Evolutionary conservation across 805 yeast species (phyloP).

Genomic region (Candida golubevii): DNA sequence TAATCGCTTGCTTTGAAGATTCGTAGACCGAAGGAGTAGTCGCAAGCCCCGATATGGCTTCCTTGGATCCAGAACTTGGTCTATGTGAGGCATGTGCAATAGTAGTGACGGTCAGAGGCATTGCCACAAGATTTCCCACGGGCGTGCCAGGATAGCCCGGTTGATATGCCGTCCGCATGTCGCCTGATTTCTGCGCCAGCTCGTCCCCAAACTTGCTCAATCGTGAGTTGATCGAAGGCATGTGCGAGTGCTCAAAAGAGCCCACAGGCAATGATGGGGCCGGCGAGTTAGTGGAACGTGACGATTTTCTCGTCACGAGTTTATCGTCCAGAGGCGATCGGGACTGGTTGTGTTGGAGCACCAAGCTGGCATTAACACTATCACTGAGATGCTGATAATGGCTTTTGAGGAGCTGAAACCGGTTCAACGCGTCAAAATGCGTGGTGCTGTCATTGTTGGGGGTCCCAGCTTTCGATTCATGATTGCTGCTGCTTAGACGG

Average conservation of each 20-base stretch:
- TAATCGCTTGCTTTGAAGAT: slow-evolving; percentile 20
- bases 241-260: slow-evolving; percentile 24
- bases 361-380: slow-evolving; percentile 48
- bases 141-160: background rate
- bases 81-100: slow-evolving; percentile 20
- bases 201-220: slow-evolving; percentile 19
- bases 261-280: slow-evolving; percentile 18
- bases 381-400: slow-evolving; percentile 55
- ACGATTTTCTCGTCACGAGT: slow-evolving; percentile 25
- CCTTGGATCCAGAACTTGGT: background rate
- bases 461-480: slow-evolving; percentile 12
- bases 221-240: slow-evolving; percentile 33
- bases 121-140: slow-evolving; percentile 14
- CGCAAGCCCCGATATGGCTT: slow-evolving; percentile 28
- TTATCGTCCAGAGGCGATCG: slow-evolving; percentile 17
- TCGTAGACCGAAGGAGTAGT: slow-evolving; percentile 33
- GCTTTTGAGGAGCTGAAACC: slow-evolving; percentile 48
- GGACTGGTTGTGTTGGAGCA: slow-evolving; percentile 23
- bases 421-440: slow-evolving; percentile 43
- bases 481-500: slow-evolving; percentile 26
- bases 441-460: slow-evolving; percentile 18
- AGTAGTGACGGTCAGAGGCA: slow-evolving; percentile 24
- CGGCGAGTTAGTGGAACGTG: slow-evolving; percentile 13
- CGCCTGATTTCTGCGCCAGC: background rate
- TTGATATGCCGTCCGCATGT: background rate